phyloP scores from a whole-genome alignment of 371 early-diverging fungal species.

The Zancudomyces culisetae region DNA sequence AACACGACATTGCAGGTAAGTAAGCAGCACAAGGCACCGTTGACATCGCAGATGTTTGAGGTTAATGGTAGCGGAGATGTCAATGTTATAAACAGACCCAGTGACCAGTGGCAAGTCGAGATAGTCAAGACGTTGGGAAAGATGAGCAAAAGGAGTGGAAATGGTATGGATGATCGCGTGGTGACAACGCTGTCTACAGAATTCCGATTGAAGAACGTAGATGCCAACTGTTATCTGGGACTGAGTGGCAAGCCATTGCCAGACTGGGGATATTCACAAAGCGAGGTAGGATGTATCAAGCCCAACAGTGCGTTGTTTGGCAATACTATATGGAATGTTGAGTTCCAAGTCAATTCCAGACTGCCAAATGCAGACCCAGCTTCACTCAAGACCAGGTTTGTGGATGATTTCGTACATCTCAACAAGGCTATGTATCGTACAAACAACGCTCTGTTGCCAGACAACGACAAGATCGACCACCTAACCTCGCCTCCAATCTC shows the following conservation, averaged over 20 bases:
- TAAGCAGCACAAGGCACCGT: slow-evolving; percentile 62
- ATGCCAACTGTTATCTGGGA: slow-evolving; percentile 62
- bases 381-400: slow-evolving; percentile 50
- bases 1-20: slow-evolving; percentile 57
- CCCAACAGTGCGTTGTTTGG: slow-evolving; percentile 24
- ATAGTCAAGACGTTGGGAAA: slow-evolving; percentile 25
- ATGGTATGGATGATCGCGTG: slow-evolving; percentile 18
- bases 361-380: slow-evolving; percentile 34
- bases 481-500: slow-evolving; percentile 77
- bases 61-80: slow-evolving; percentile 69
- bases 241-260: slow-evolving; percentile 72
- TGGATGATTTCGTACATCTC: slow-evolving; percentile 75
- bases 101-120: slow-evolving; percentile 86
- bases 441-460: slow-evolving; percentile 95
- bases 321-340: slow-evolving; percentile 89
- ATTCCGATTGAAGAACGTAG: slow-evolving; percentile 68
- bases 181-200: slow-evolving; percentile 59
- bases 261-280: slow-evolving; percentile 97
- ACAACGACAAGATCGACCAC: slow-evolving; percentile 85
- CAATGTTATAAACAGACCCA: too few relatives aligned
- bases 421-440: slow-evolving; percentile 96
- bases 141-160: slow-evolving; percentile 14
- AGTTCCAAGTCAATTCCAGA: slow-evolving; percentile 62
- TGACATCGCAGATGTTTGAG: slow-evolving; percentile 66
- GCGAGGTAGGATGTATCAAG: slow-evolving; percentile 79